These are phyloP conservation scores for Phylloporus sp. DNA, from an alignment of 768 basidiomycete genomes.

Conservation along the genomic window DNA sequence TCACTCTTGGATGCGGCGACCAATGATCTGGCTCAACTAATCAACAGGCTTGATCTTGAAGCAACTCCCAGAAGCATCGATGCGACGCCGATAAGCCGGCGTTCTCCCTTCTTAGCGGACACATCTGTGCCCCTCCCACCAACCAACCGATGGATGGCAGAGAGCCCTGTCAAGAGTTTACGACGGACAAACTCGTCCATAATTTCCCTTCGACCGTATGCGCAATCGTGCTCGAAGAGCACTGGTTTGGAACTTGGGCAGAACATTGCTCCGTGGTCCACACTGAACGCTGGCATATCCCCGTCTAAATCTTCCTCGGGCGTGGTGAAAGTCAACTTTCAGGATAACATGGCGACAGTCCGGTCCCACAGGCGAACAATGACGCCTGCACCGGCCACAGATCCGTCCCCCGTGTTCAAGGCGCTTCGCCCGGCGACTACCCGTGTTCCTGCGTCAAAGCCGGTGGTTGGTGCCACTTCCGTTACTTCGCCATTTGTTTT, in stretches of 20 bases:
- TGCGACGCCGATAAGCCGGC: slow-evolving; percentile 37
- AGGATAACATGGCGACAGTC: slow-evolving; percentile 24
- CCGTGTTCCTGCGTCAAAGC: slow-evolving; percentile 18
- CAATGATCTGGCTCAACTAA: slow-evolving; percentile 70
- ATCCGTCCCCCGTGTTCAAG: slow-evolving; percentile 55
- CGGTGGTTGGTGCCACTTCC: slow-evolving; percentile 22
- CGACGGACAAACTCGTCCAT: slow-evolving; percentile 39
- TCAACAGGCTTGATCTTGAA: slow-evolving; percentile 76
- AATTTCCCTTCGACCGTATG: slow-evolving; percentile 49
- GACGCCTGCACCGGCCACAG: slow-evolving; percentile 55
- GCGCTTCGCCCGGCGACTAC: slow-evolving; percentile 48
- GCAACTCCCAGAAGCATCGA: slow-evolving; percentile 63
- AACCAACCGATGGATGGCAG: slow-evolving; percentile 24
- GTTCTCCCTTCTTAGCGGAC: slow-evolving; percentile 17
- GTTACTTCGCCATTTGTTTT: slow-evolving; percentile 25
- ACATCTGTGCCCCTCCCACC: slow-evolving; percentile 28
- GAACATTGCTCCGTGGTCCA: slow-evolving; percentile 62
- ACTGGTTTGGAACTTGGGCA: slow-evolving; percentile 37
- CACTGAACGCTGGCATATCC: slow-evolving; percentile 37
- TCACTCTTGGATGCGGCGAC: slow-evolving; percentile 77
- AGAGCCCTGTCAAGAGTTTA: slow-evolving; percentile 36
- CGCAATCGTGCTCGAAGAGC: slow-evolving; percentile 27
- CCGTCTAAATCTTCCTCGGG: slow-evolving; percentile 32
- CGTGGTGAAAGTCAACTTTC: slow-evolving; percentile 17
- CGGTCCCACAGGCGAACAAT: slow-evolving; percentile 47